A percentile compares a stretch with the other conserved stretches of the same genome.
phyloP scores from a whole-genome alignment of 129 eudicot species.

The Cynara cardunculus region DNA sequence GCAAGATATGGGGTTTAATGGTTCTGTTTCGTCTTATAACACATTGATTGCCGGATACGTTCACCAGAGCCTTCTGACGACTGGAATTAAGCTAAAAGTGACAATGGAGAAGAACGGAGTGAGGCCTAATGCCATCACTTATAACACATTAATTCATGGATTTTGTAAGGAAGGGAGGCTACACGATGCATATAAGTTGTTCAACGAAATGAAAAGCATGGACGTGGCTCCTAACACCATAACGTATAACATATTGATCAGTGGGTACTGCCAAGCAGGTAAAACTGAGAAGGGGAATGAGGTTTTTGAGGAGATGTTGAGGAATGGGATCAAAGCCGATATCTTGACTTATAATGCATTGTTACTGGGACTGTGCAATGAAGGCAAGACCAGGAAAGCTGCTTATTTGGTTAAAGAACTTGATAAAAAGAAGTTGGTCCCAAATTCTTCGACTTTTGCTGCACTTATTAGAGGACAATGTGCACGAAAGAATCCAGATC shows the following conservation, averaged over 20 bases:
- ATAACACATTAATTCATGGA: conserved; percentile 64
- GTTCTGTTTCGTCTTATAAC: conserved; percentile 52
- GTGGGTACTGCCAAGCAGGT: conserved; percentile 49
- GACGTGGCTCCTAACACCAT: conserved; percentile 53
- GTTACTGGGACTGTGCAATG: conserved; percentile 63
- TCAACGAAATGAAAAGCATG: conserved; percentile 53
- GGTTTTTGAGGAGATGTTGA: conserved; percentile 69
- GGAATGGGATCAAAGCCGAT: conserved; percentile 52
- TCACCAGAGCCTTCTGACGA: conserved; percentile 40
- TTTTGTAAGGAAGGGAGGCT: conserved; percentile 66
- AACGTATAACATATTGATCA: conserved; percentile 71
- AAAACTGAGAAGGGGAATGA: conserved; percentile 51
- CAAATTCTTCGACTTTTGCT: conserved; percentile 70
- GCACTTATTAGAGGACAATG: conserved; percentile 88
- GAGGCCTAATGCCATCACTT: conserved; percentile 46
- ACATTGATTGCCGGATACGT: conserved; percentile 59
- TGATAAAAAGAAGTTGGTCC: conserved; percentile 60
- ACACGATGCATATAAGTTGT: conserved; percentile 59
- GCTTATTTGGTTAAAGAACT: conserved; percentile 83
- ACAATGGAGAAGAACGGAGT: conserved; percentile 68
- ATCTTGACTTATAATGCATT: conserved; percentile 73
- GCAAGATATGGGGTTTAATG: conserved; percentile 50
- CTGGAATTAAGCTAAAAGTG: conserved; percentile 56
- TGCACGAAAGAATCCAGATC: conserved; percentile 54
- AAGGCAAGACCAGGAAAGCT: conserved; percentile 78